Evolutionary conservation across 345 rosid species (phyloP).

Genomic region (Anastatica hierochuntica): DNA sequence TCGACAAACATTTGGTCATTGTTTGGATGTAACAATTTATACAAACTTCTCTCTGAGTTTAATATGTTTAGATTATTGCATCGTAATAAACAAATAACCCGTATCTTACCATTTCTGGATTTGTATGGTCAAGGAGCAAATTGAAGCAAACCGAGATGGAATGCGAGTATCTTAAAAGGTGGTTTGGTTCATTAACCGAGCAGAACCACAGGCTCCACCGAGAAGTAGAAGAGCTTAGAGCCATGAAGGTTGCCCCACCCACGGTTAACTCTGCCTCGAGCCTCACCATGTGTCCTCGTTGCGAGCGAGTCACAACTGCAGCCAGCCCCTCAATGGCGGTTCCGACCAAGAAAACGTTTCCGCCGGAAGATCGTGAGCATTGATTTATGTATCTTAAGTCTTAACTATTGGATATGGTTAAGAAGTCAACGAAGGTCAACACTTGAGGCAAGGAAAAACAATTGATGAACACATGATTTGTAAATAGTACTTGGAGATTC

Average conservation of each 20-base stretch:
- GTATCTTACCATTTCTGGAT: not conserved
- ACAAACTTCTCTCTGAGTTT: not conserved
- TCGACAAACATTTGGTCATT: constrained; percentile 1
- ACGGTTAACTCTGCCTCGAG: constrained; percentile 54
- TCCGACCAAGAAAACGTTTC: constrained; percentile 9
- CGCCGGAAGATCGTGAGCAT: constrained; percentile 4
- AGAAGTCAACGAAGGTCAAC: constrained; percentile 6
- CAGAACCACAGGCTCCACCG: constrained; percentile 80
- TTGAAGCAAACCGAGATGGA: constrained; percentile 94
- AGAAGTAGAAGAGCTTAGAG: constrained; percentile 90
- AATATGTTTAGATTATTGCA: not conserved
- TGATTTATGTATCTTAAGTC: not conserved
- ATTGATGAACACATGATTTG: constrained; percentile 10
- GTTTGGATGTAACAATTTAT: not conserved
- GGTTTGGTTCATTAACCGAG: constrained; percentile 87
- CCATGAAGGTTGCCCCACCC: constrained; percentile 64
- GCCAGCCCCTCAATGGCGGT: constrained; percentile 14
- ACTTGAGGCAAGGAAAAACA: not conserved
- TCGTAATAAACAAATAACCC: not conserved
- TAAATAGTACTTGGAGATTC: constrained; percentile 5
- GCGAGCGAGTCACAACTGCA: constrained; percentile 71
- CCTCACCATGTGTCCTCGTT: constrained; percentile 87
- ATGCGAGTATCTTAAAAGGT: constrained; percentile 83
- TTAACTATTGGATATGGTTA: constrained; percentile 1
- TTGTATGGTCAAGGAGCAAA: constrained; percentile 61